phyloP scores from a whole-genome alignment of 2,329 filamentous ascomycete genomes.

The Fulvia fulva region DNA sequence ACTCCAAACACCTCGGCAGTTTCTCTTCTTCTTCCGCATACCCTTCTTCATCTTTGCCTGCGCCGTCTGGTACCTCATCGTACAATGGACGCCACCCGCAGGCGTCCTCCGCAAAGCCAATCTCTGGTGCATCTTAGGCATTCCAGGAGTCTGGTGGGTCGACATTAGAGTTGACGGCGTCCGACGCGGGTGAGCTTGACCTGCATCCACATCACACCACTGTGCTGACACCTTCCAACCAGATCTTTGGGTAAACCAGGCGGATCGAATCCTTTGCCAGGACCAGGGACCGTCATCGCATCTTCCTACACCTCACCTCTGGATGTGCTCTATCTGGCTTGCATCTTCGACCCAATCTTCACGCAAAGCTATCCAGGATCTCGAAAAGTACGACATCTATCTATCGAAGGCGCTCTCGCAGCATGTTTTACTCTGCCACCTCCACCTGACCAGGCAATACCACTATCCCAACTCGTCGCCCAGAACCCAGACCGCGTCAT shows the following conservation, averaged over 20 bases:
- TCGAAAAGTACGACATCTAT: conserved; percentile 69
- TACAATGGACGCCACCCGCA: conserved; percentile 71
- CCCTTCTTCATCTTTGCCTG: conserved; percentile 68
- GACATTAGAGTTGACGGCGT: conserved; percentile 98
- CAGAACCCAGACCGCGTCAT: conserved; percentile 71
- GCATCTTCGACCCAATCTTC: conserved; percentile 94
- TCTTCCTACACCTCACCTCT: conserved; percentile 89
- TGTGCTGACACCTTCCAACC: conserved; percentile 10
- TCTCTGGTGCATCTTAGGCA: conserved; percentile 80
- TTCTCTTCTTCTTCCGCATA: conserved; percentile 76
- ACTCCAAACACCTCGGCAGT: conserved; percentile 33
- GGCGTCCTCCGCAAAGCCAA: conserved; percentile 72
- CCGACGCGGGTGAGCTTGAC: conserved; percentile 66
- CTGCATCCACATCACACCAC: conserved; percentile 4
- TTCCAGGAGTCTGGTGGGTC: conserved; percentile 96
- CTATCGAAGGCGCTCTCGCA: conserved; percentile 69
- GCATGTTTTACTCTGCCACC: conserved; percentile 44
- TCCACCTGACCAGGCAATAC: conserved; percentile 24
- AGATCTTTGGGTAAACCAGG: conserved; percentile 65
- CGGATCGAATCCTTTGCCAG: conserved; percentile 62
- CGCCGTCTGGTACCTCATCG: conserved; percentile 30
- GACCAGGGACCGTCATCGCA: conserved; percentile 76
- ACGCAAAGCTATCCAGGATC: conserved; percentile 69
- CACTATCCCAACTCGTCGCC: conserved; percentile 51
- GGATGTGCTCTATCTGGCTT: conserved; percentile 88